A percentile compares a stretch with the other conserved stretches of the same genome.
Evolutionary conservation across 2,329 filamentous ascomycete genomes (phyloP).

Genomic region (Lecanoromycetidae sp.): DNA sequence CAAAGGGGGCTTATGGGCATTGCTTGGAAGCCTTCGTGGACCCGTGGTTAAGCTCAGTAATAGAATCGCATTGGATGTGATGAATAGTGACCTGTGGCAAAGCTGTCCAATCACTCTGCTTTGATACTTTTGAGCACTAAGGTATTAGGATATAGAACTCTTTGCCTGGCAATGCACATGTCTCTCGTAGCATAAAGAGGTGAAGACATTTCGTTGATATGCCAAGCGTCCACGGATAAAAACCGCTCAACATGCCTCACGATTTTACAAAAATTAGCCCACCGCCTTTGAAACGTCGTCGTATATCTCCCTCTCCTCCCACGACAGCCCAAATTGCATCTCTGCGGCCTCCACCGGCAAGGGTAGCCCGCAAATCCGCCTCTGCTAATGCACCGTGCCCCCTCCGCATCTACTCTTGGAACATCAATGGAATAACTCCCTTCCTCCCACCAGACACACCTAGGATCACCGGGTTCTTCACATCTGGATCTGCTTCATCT

Average conservation of each 20-base stretch:
- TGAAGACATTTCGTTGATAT: no score
- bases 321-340: not conserved
- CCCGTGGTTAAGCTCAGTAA: no score
- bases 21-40: no score
- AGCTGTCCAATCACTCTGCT: no score
- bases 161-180: no score
- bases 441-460: constrained; percentile 13
- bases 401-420: constrained; percentile 18
- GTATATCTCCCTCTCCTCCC: not conserved
- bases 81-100: not conserved
- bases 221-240: not conserved
- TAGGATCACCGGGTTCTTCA: constrained; percentile 13
- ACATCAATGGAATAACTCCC: constrained; percentile 32
- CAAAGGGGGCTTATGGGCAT: no score
- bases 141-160: not conserved
- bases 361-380: not conserved
- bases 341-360: not conserved
- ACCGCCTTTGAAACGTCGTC: constrained; percentile 16
- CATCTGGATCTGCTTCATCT: not conserved
- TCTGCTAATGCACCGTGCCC: not conserved
- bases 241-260: not conserved
- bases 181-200: no score
- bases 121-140: not conserved
- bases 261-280: constrained; percentile 10
- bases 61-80: no score